These are phyloP conservation scores for Myxozyma geophila DNA, from an alignment of 805 yeast species.

Conservation along the genomic window DNA sequence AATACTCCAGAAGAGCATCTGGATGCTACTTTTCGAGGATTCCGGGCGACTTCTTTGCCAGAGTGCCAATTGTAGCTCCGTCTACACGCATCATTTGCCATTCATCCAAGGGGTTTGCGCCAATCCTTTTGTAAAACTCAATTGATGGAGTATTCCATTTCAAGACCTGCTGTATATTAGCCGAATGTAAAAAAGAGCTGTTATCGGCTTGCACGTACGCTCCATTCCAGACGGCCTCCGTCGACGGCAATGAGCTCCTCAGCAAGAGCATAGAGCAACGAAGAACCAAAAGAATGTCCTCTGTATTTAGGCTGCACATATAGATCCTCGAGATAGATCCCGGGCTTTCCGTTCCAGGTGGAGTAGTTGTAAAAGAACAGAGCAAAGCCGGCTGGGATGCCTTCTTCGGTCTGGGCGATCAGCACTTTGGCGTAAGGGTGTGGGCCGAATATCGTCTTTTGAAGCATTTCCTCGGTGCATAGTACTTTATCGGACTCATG, in stretches of 20 bases:
- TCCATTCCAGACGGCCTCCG: slow-evolving; percentile 37
- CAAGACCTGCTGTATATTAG: slow-evolving; percentile 20
- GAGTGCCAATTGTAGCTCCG: slow-evolving; percentile 22
- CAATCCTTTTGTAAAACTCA: slow-evolving; percentile 32
- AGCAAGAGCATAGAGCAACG: slow-evolving; percentile 33
- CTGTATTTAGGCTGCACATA: slow-evolving; percentile 35
- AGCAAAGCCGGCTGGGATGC: slow-evolving; percentile 44
- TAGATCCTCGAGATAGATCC: slow-evolving; percentile 36
- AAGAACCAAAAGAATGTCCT: slow-evolving; percentile 27
- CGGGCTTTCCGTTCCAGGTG: slow-evolving; percentile 38
- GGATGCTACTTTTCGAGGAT: neutral
- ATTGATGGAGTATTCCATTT: slow-evolving; percentile 38
- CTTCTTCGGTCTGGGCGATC: slow-evolving; percentile 34
- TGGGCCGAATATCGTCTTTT: slow-evolving; percentile 28
- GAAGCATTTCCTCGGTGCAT: slow-evolving; percentile 32
- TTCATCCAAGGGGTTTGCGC: slow-evolving; percentile 32
- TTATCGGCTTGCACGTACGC: slow-evolving; percentile 12
- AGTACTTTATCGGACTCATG: slow-evolving; percentile 33
- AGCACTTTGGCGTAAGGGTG: slow-evolving; percentile 29
- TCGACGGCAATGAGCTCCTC: slow-evolving; percentile 30
- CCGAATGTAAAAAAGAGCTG: neutral
- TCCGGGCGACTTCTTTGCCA: slow-evolving; percentile 27
- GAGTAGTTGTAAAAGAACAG: slow-evolving; percentile 37
- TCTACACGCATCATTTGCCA: slow-evolving; percentile 38
- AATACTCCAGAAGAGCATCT: neutral